A percentile compares a stretch with the other conserved stretches of the same genome.
Conservation (phyloP, 331 rosid genomes). For the Stylosanthes scabra region DNA sequence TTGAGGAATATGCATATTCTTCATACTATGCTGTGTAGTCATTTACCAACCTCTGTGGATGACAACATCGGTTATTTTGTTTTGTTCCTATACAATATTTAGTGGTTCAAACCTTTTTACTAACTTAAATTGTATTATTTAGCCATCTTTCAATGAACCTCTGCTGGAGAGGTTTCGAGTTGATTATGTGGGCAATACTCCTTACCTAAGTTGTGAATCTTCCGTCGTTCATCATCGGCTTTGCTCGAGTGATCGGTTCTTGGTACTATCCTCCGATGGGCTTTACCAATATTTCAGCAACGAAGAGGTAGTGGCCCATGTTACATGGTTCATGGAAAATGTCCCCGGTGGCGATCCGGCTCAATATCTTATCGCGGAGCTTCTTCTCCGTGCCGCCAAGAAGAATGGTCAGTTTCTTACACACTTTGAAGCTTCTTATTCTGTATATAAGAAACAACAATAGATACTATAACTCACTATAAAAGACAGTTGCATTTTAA, state of each 20-base stretch:
- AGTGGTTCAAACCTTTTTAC: slow-evolving; percentile 9
- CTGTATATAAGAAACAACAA: not conserved
- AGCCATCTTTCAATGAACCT: slow-evolving; percentile 61
- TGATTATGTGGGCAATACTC: slow-evolving; percentile 54
- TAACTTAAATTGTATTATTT: slow-evolving; percentile 36
- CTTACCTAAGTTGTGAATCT: slow-evolving; percentile 62
- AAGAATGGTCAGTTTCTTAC: slow-evolving; percentile 58
- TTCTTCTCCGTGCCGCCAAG: slow-evolving; percentile 75
- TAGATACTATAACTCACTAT: not conserved
- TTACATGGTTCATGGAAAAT: slow-evolving; percentile 71
- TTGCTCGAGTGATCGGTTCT: slow-evolving; percentile 67
- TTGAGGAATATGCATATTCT: slow-evolving; percentile 19
- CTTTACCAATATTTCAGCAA: slow-evolving; percentile 71
- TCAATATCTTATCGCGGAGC: slow-evolving; percentile 68
- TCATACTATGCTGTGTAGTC: not conserved
- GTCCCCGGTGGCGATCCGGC: slow-evolving; percentile 79
- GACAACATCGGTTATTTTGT: not conserved
- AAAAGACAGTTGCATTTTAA: not conserved
- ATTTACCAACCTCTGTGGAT: slow-evolving; percentile 6
- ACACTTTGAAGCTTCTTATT: slow-evolving; percentile 16
- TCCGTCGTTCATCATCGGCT: slow-evolving; percentile 65
- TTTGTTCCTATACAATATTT: not conserved
- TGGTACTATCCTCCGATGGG: slow-evolving; percentile 71
- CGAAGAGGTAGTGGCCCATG: slow-evolving; percentile 73
- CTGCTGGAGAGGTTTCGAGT: slow-evolving; percentile 61